Evolutionary conservation across 1,284 basidiomycete species (phyloP).

Genomic region (Cryptococcus sp.): DNA sequence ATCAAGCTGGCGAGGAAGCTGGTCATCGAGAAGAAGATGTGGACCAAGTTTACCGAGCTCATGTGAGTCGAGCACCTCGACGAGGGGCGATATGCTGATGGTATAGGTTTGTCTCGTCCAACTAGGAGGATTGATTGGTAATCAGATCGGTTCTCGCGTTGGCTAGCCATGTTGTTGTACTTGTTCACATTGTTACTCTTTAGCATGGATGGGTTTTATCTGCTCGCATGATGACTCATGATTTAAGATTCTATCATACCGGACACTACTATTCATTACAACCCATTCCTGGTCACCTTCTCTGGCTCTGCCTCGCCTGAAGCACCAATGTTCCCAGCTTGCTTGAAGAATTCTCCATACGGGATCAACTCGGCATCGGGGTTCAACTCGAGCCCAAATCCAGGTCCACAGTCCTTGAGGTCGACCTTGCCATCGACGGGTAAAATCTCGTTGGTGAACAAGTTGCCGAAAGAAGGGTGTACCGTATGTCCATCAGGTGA

Average conservation of each 20-base stretch:
- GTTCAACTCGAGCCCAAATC: slow-evolving; percentile 53
- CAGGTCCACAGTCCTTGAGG: slow-evolving; percentile 47
- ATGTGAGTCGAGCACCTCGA: slow-evolving; percentile 33
- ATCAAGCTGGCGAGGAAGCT: slow-evolving; percentile 62
- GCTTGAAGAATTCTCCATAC: slow-evolving; percentile 37
- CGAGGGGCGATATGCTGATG: neutral
- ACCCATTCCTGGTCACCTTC: neutral
- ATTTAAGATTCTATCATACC: too few relatives aligned
- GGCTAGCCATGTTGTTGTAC: neutral
- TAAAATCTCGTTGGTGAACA: slow-evolving; percentile 53
- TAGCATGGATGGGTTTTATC: too few relatives aligned
- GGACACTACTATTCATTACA: too few relatives aligned
- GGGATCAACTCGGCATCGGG: slow-evolving; percentile 48
- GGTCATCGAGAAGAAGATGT: slow-evolving; percentile 57
- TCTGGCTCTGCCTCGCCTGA: neutral
- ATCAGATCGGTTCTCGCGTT: neutral
- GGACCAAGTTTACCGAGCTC: slow-evolving; percentile 46
- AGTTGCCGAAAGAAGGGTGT: slow-evolving; percentile 52
- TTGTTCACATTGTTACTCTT: too few relatives aligned
- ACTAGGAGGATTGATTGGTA: neutral
- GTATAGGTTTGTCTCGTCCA: slow-evolving; percentile 10
- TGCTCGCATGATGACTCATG: too few relatives aligned
- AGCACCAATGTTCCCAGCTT: neutral
- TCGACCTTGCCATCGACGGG: slow-evolving; percentile 50
- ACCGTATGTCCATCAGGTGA: slow-evolving; percentile 52